These are phyloP conservation scores for Sclerotiophoma versabilis DNA, from an alignment of 2,329 filamentous ascomycete genomes.

Conservation along the genomic window DNA sequence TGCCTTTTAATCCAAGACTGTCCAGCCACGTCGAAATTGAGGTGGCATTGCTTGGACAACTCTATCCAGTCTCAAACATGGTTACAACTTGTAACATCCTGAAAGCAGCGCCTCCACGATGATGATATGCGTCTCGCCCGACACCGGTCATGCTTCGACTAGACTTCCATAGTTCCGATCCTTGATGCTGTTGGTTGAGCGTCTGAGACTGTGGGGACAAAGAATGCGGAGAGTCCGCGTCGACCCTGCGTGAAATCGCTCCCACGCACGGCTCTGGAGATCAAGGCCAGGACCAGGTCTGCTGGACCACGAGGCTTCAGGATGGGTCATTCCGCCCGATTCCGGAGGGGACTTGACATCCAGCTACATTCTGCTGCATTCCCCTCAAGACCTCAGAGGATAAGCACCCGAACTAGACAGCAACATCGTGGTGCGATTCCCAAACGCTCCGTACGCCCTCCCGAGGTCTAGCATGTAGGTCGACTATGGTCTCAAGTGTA, in stretches of 20 bases:
- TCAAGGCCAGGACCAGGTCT: slow-evolving; percentile 3
- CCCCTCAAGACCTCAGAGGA: background rate
- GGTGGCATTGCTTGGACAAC: slow-evolving; percentile 21
- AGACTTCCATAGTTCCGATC: slow-evolving; percentile 8
- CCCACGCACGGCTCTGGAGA: slow-evolving; percentile 16
- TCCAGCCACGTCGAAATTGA: slow-evolving; percentile 17
- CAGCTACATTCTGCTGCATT: background rate
- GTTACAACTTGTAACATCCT: background rate
- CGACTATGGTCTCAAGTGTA: background rate
- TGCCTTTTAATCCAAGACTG: slow-evolving; percentile 4
- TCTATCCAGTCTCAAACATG: slow-evolving; percentile 1
- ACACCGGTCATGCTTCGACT: slow-evolving; percentile 5
- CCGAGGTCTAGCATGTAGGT: slow-evolving; percentile 1
- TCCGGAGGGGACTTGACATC: slow-evolving; percentile 2
- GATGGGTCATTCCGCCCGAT: background rate
- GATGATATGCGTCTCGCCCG: background rate
- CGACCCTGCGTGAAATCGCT: slow-evolving; percentile 26
- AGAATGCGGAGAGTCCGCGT: slow-evolving; percentile 27
- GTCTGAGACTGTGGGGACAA: slow-evolving; percentile 11
- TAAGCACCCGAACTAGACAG: background rate
- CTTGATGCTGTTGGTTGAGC: background rate
- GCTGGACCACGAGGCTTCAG: slow-evolving; percentile 3
- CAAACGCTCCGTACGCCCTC: slow-evolving; percentile 4
- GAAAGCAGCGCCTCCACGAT: background rate
- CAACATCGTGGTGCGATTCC: background rate